phyloP scores from a whole-genome alignment of 192 early-diverging fungal species.

The Coemansia sp. region DNA sequence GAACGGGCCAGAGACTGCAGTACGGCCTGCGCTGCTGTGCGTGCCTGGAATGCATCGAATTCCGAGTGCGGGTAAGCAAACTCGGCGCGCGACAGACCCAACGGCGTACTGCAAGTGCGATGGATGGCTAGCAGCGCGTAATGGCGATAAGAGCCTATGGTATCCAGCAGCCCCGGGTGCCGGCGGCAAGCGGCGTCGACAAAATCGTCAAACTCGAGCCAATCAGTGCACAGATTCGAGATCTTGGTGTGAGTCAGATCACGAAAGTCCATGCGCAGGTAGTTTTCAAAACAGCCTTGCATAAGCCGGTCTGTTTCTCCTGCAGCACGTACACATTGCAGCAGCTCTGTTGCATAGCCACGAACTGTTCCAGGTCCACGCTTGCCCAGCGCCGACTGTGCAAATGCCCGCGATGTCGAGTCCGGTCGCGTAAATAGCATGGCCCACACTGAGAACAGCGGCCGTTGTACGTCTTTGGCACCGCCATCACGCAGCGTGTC shows the following conservation, averaged over 20 bases:
- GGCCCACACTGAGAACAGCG: conserved; percentile 79
- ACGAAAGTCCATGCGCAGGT: conserved; percentile 73
- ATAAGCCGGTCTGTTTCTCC: conserved; percentile 88
- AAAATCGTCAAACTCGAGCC: conserved; percentile 80
- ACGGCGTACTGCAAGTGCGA: conserved; percentile 71
- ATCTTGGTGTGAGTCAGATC: conserved; percentile 70
- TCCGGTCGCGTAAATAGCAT: conserved; percentile 65
- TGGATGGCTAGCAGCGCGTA: conserved; percentile 76
- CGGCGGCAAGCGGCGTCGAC: conserved; percentile 47
- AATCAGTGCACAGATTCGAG: conserved; percentile 62
- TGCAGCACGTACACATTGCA: conserved; percentile 49
- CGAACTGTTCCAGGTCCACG: conserved; percentile 9
- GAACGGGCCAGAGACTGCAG: conserved; percentile 45
- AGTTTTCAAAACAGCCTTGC: conserved; percentile 93
- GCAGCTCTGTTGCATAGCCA: conserved; percentile 36
- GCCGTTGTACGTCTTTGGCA: conserved; percentile 75
- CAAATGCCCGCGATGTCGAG: conserved; percentile 12
- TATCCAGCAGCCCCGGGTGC: conserved; percentile 42
- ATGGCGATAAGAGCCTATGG: conserved; percentile 63
- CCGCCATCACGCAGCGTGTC: conserved; percentile 59
- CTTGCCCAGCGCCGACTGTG: conserved; percentile 12
- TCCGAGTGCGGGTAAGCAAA: conserved; percentile 73
- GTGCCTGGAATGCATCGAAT: conserved; percentile 60
- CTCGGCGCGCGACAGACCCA: conserved; percentile 57
- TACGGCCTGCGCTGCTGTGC: conserved; percentile 59